A percentile compares a stretch with the other conserved stretches of the same genome.
Conservation (phyloP, 306 rosid genomes). For the Rubus parviflorus region DNA sequence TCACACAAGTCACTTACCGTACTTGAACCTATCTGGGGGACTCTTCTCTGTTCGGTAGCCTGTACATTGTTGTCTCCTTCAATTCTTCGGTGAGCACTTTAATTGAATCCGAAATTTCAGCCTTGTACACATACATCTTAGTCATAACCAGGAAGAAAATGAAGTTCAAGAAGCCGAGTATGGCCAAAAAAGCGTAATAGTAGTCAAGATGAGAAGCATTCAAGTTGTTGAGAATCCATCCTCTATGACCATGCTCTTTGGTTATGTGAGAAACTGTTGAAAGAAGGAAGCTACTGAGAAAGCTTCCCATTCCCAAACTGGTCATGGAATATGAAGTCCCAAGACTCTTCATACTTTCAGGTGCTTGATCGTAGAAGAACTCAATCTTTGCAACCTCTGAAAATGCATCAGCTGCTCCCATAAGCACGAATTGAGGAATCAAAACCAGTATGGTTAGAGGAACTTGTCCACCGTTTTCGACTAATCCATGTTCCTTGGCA, state of each 20-base stretch:
- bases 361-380: constrained; percentile 92
- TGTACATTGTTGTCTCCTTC: constrained; percentile 38
- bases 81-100: constrained; percentile 58
- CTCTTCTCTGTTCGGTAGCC: constrained; percentile 16
- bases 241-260: constrained; percentile 47
- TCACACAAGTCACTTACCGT: not conserved
- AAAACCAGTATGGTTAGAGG: constrained; percentile 76
- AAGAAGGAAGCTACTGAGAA: constrained; percentile 73
- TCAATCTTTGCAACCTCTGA: constrained; percentile 77
- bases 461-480: constrained; percentile 45
- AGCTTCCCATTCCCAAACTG: constrained; percentile 76
- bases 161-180: constrained; percentile 35
- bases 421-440: constrained; percentile 76
- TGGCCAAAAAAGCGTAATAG: constrained; percentile 66
- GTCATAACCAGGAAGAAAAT: constrained; percentile 34
- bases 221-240: constrained; percentile 83
- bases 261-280: constrained; percentile 65
- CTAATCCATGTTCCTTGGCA: constrained; percentile 39
- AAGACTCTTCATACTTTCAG: constrained; percentile 81
- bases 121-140: constrained; percentile 64
- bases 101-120: constrained; percentile 77
- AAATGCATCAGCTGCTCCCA: constrained; percentile 83
- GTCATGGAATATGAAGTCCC: constrained; percentile 78
- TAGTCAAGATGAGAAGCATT: constrained; percentile 84
- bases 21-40: not conserved